Evolutionary conservation across 352 stramenopile species (phyloP).

Genomic region (Globisporangium nagaii): DNA sequence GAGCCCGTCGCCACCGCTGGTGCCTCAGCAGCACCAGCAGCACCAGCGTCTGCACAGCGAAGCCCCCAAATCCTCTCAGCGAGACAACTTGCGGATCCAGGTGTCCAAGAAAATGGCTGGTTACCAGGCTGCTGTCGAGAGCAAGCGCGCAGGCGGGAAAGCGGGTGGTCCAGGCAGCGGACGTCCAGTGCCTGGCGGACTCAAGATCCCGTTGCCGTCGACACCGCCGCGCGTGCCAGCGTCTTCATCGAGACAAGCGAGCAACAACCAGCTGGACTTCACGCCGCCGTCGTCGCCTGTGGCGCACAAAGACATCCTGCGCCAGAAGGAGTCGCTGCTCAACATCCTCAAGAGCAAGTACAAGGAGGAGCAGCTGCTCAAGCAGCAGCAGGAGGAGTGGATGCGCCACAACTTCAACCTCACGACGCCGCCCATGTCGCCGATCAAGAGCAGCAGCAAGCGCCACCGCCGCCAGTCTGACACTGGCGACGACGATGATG

Average conservation of each 20-base stretch:
- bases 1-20: background rate
- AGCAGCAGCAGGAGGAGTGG: slow-evolving; percentile 73
- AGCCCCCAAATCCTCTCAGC: slow-evolving; percentile 14
- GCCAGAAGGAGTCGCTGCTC: slow-evolving; percentile 53
- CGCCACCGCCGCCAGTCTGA: background rate
- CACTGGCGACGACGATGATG: background rate
- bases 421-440: slow-evolving; percentile 20
- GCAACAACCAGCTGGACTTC: slow-evolving; percentile 24
- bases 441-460: slow-evolving; percentile 15
- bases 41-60: background rate
- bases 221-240: background rate
- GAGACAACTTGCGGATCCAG: slow-evolving; percentile 66
- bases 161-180: background rate
- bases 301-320: slow-evolving; percentile 50
- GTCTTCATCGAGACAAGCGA: background rate
- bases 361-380: slow-evolving; percentile 60
- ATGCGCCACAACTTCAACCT: slow-evolving; percentile 40
- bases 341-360: slow-evolving; percentile 57
- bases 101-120: slow-evolving; percentile 76
- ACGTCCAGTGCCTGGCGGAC: background rate
- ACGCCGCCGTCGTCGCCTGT: slow-evolving; percentile 55
- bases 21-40: slow-evolving; percentile 2
- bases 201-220: slow-evolving; percentile 8
- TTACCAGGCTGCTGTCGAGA: background rate
- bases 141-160: background rate